Evolutionary conservation across 192 early-diverging fungal species (phyloP).

Genomic region (Physocladia obscura): DNA sequence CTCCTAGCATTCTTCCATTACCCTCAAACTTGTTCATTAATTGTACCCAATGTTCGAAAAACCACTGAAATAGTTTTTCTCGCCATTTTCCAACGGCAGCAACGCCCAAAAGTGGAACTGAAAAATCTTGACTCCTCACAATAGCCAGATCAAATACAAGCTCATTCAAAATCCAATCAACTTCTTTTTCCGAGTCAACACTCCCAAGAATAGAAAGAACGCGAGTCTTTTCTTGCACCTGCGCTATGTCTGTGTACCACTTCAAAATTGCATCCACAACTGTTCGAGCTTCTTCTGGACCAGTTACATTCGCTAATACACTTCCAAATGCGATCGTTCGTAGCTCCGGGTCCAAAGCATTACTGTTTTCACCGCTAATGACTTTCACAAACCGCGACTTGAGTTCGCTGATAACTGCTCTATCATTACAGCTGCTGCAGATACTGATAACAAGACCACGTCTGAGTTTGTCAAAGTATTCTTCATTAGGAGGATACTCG

Average conservation of each 20-base stretch:
- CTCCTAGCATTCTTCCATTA: background rate
- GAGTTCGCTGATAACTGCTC: conserved; percentile 2
- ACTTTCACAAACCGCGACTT: conserved; percentile 54
- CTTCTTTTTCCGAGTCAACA: conserved; percentile 40
- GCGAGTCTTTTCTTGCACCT: conserved; percentile 27
- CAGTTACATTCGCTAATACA: conserved; percentile 54
- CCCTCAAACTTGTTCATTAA: conserved; percentile 5
- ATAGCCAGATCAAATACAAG: conserved; percentile 69
- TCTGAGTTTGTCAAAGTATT: conserved; percentile 70
- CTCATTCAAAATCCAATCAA: conserved; percentile 66
- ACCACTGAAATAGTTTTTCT: background rate
- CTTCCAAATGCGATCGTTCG: conserved; percentile 66
- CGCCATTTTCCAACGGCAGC: background rate
- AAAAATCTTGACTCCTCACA: conserved; percentile 38
- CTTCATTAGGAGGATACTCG: conserved; percentile 71
- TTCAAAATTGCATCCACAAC: conserved; percentile 44
- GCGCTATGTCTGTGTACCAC: conserved; percentile 34
- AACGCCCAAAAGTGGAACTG: background rate
- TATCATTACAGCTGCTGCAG: conserved; percentile 71
- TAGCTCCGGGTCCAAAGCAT: conserved; percentile 66
- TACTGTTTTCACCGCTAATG: conserved; percentile 58
- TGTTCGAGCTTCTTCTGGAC: conserved; percentile 14
- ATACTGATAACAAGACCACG: conserved; percentile 74
- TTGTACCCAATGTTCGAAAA: conserved; percentile 4
- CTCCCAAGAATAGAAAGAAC: conserved; percentile 57